A percentile compares a stretch with the other conserved stretches of the same genome.
phyloP scores from a whole-genome alignment of 176 grass and related monocot genomes.

The Triticum monococcum region DNA sequence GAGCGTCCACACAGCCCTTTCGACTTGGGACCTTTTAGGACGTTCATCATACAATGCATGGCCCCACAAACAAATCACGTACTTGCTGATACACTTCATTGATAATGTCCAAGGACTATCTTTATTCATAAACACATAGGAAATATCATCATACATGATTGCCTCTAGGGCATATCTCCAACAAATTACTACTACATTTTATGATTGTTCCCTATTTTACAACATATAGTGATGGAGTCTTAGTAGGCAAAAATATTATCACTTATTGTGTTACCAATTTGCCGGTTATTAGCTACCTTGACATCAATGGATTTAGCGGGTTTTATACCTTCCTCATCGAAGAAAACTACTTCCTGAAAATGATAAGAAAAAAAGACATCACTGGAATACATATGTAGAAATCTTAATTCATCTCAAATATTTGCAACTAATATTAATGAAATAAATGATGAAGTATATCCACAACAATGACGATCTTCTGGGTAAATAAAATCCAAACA shows the following conservation, averaged over 20 bases:
- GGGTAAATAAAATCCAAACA: conserved; percentile 1
- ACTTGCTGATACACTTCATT: too few relatives aligned
- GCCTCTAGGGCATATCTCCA: too few relatives aligned
- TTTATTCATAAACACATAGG: too few relatives aligned
- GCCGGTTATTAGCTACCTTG: conserved; percentile 37
- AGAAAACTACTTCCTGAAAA: conserved; percentile 49
- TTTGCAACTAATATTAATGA: not conserved
- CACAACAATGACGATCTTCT: not conserved
- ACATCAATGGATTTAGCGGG: conserved; percentile 12
- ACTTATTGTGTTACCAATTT: conserved; percentile 32
- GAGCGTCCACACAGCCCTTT: too few relatives aligned
- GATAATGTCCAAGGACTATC: too few relatives aligned
- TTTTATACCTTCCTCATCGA: conserved; percentile 47
- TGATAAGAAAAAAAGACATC: not conserved
- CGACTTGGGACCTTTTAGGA: too few relatives aligned
- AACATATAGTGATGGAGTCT: conserved; percentile 2
- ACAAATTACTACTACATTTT: not conserved
- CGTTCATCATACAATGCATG: too few relatives aligned
- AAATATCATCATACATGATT: too few relatives aligned
- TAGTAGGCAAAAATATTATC: not conserved
- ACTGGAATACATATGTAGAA: not conserved
- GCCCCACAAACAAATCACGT: too few relatives aligned
- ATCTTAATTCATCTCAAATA: not conserved
- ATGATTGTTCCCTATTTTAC: not conserved
- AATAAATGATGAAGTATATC: not conserved